Conservation (phyloP, 495 filamentous ascomycete genomes). For the Saxophila tyrrhenica region DNA sequence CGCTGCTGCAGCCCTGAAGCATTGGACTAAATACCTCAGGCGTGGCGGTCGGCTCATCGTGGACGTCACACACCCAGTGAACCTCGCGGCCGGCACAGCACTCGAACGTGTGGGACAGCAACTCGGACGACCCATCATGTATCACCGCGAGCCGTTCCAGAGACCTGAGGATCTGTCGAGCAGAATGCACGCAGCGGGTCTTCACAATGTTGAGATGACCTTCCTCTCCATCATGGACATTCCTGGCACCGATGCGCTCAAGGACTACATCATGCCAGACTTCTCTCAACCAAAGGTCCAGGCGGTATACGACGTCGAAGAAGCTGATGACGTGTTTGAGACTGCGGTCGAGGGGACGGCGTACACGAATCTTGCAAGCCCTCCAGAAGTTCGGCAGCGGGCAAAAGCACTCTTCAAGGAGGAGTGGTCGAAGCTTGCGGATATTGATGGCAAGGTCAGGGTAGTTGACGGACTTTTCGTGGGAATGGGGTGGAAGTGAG, state of each 20-base stretch:
- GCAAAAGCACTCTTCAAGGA: conserved; percentile 14
- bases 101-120: conserved; percentile 9
- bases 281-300: background rate
- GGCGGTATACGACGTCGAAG: background rate
- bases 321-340: conserved; percentile 9
- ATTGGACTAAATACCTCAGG: conserved; percentile 30
- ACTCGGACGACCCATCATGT: conserved; percentile 9
- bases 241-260: background rate
- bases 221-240: conserved; percentile 1
- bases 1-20: conserved; percentile 22
- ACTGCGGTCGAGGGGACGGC: conserved; percentile 3
- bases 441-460: conserved; percentile 8
- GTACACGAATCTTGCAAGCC: background rate
- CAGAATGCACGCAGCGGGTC: conserved; percentile 3
- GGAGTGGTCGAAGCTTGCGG: conserved; percentile 12
- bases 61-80: conserved; percentile 11
- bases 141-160: conserved; percentile 8
- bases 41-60: conserved; percentile 25
- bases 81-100: conserved; percentile 6
- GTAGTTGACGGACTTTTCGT: conserved; percentile 14
- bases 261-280: conserved; percentile 3
- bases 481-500: conserved; percentile 8
- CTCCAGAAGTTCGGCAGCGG: background rate
- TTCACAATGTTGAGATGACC: background rate
- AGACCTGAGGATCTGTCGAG: background rate